These are phyloP conservation scores for Wolfiporia cocos DNA, from an alignment of 1,284 basidiomycete species.

Conservation along the genomic window DNA sequence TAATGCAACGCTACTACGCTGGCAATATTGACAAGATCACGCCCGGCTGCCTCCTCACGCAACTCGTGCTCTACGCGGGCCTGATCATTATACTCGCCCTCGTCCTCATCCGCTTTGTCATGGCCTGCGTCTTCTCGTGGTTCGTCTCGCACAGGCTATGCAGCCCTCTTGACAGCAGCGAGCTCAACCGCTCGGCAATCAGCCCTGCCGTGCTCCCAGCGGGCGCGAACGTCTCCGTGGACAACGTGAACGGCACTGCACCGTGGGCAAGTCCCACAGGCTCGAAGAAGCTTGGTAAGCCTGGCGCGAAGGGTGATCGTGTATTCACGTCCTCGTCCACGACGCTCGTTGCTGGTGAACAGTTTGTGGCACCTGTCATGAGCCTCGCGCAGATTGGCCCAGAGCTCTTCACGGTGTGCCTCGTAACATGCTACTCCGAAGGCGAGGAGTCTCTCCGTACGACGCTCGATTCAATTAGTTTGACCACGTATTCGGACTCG, in stretches of 20 bases:
- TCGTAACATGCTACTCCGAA: constrained; percentile 98
- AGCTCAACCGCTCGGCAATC: constrained; percentile 74
- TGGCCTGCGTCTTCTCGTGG: constrained; percentile 98
- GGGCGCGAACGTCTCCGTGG: constrained; percentile 87
- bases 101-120: constrained; percentile 87
- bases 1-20: constrained; percentile 82
- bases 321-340: constrained; percentile 46
- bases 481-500: constrained; percentile 86
- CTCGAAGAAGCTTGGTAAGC: constrained; percentile 42
- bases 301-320: constrained; percentile 35
- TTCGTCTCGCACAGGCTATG: constrained; percentile 82
- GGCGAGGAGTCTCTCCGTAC: constrained; percentile 88
- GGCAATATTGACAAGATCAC: constrained; percentile 97
- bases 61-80: constrained; percentile 87
- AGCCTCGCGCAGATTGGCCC: constrained; percentile 85
- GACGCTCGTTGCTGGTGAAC: constrained; percentile 43
- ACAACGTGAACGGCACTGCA: constrained; percentile 86
- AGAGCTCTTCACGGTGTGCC: constrained; percentile 91
- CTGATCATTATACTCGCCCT: constrained; percentile 89
- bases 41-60: constrained; percentile 91
- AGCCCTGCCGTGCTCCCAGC: constrained; percentile 94
- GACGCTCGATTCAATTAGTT: constrained; percentile 90
- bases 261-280: constrained; percentile 75
- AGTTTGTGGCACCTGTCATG: constrained; percentile 57
- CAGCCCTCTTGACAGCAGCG: constrained; percentile 59